Conservation (phyloP, 495 filamentous ascomycete genomes). For the Hypoxylon fragiforme region DNA sequence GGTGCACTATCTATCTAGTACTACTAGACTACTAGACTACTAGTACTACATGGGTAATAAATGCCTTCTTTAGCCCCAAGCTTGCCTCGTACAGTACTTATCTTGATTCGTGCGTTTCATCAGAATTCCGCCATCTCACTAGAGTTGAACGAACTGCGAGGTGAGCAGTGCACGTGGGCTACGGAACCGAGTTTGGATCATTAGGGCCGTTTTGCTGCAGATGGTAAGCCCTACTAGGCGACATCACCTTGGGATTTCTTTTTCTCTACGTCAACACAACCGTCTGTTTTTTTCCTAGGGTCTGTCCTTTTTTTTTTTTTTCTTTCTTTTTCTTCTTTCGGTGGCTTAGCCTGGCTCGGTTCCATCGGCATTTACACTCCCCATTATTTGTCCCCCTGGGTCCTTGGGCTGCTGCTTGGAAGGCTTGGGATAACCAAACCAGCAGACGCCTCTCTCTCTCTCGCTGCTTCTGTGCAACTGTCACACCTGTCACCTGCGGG, state of each 20-base stretch:
- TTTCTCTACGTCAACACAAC: conserved; percentile 36
- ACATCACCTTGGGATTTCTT: conserved; percentile 17
- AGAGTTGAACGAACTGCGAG: conserved; percentile 71
- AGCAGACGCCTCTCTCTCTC: conserved; percentile 12
- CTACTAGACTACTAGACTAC: no score
- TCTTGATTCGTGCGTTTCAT: conserved; percentile 27
- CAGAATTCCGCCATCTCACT: conserved; percentile 60
- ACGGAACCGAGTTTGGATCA: conserved; percentile 32
- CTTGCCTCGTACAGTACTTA: no score
- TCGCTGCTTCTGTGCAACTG: conserved; percentile 15
- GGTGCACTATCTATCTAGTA: no score
- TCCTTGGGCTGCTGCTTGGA: no score
- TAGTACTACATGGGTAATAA: no score
- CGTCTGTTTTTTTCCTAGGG: conserved; percentile 11
- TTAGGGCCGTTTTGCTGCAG: conserved; percentile 24
- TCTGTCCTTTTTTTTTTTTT: no score
- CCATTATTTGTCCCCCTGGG: conserved; percentile 8
- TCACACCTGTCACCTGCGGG: conserved; percentile 16
- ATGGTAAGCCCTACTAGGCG: conserved; percentile 34
- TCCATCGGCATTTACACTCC: conserved; percentile 30
- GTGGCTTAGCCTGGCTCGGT: conserved; percentile 26
- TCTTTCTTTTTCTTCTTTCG: no score
- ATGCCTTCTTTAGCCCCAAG: no score
- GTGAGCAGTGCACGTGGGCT: conserved; percentile 58
- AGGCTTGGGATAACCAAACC: neutral